phyloP scores from a whole-genome alignment of 805 yeast species.

The Metschnikowia gruessii region DNA sequence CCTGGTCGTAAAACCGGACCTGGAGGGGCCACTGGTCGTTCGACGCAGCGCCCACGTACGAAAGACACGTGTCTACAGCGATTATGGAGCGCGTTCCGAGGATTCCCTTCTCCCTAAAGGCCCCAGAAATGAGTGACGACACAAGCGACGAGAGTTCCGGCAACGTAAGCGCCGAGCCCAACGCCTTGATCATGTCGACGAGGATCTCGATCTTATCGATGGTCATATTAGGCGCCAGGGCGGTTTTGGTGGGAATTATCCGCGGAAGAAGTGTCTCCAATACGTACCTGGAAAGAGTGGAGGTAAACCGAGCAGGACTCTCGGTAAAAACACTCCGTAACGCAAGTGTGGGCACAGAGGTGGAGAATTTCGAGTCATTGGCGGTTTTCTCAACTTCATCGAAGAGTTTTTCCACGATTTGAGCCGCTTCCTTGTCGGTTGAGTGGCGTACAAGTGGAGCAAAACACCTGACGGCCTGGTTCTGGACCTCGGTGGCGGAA shows the following conservation, averaged over 20 bases:
- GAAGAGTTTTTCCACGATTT: constrained; percentile 31
- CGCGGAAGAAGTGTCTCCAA: constrained; percentile 40
- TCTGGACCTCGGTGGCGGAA: constrained; percentile 67
- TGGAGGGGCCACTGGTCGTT: constrained; percentile 4
- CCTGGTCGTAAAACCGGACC: constrained; percentile 11
- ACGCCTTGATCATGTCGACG: constrained; percentile 50
- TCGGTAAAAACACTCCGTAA: constrained; percentile 42
- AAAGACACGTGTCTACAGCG: constrained; percentile 37
- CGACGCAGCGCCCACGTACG: constrained; percentile 8
- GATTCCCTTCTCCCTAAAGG: constrained; percentile 42
- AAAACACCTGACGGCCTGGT: constrained; percentile 63
- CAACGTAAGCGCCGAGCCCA: constrained; percentile 42
- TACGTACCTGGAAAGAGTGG: constrained; percentile 27
- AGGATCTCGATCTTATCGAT: constrained; percentile 63
- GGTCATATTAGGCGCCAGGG: constrained; percentile 23
- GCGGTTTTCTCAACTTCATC: constrained; percentile 17
- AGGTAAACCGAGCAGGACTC: constrained; percentile 27
- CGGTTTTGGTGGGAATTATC: constrained; percentile 24
- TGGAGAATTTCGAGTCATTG: constrained; percentile 33
- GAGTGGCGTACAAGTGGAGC: constrained; percentile 44
- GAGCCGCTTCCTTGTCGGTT: constrained; percentile 28
- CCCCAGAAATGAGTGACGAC: constrained; percentile 32
- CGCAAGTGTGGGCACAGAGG: constrained; percentile 53
- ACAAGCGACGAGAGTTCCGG: constrained; percentile 34
- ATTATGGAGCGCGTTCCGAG: constrained; percentile 49